These are phyloP conservation scores for Penicillium vulpinum DNA, from an alignment of 2,329 filamentous ascomycete genomes.

Conservation along the genomic window DNA sequence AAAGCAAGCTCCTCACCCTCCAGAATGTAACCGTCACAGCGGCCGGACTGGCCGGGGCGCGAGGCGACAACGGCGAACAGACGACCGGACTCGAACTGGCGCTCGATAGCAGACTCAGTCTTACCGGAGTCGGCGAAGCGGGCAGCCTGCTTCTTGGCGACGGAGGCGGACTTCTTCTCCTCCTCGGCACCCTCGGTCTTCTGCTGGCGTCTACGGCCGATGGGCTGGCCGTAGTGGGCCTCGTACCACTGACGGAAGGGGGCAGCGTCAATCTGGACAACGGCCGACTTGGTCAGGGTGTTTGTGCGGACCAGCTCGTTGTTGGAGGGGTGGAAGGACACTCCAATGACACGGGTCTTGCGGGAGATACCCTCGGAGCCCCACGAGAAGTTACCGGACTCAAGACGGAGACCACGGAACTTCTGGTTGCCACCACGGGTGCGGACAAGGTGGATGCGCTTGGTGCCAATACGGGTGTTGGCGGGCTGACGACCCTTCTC, in stretches of 20 bases:
- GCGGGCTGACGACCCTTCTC: slow-evolving; percentile 99
- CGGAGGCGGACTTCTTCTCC: slow-evolving; percentile 92
- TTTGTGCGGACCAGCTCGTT: slow-evolving; percentile 99
- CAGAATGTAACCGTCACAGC: slow-evolving; percentile 94
- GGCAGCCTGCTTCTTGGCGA: slow-evolving; percentile 94
- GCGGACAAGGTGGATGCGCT: slow-evolving; percentile 95
- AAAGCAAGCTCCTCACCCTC: slow-evolving; percentile 99
- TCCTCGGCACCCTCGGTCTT: slow-evolving; percentile 56
- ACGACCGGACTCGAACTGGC: slow-evolving; percentile 99
- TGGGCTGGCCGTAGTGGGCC: slow-evolving; percentile 91
- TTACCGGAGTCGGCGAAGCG: slow-evolving; percentile 83
- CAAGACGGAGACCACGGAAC: slow-evolving; percentile 98
- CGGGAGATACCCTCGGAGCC: slow-evolving; percentile 95
- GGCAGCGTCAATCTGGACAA: slow-evolving; percentile 97
- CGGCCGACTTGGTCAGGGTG: slow-evolving; percentile 98
- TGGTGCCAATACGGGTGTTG: slow-evolving; percentile 98
- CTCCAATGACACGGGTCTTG: slow-evolving; percentile 98
- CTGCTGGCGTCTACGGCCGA: slow-evolving; percentile 90
- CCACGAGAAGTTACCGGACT: slow-evolving; percentile 99
- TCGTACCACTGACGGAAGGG: slow-evolving; percentile 99
- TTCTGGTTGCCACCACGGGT: slow-evolving; percentile 99
- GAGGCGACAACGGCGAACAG: slow-evolving; percentile 90
- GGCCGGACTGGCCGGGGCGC: slow-evolving; percentile 94
- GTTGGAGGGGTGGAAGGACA: slow-evolving; percentile 99
- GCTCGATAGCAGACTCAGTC: slow-evolving; percentile 89